Base-by-base conservation (phyloP, 345 rosid species). In the Clausena lansium region DNA sequence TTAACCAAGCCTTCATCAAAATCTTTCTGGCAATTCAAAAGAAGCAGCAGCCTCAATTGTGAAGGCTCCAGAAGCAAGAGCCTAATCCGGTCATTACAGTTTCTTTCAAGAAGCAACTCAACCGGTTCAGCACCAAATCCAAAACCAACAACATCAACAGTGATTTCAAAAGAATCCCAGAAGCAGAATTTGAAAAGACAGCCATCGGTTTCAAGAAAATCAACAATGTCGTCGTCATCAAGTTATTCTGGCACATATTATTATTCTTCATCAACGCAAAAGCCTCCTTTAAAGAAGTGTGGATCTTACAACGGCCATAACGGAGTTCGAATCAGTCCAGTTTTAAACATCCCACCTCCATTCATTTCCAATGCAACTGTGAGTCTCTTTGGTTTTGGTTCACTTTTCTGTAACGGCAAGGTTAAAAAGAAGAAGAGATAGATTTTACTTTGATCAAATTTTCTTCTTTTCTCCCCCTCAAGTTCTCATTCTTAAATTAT, bases 101-200 rank as follows among this genome's bases (percentile, higher is more conserved):
- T 95, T 78, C 92, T 93, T 35, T 83, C 98, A 22, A 80, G 98
- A 58, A 95, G 98, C 81, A 86, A 93, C 78, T 95, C 98, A 39
- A 95, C 98, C n/a, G 96, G 97, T 62, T 92, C 96, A 9, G 86
- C 88, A 57, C 92, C 84, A 52, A 88, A 83, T 79, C 93, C 89
- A 20, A 91, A 86, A 70, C 86, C 68, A 64, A 19, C 85, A 62
- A 47, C 81, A n/a, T 2, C 61, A 58, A 24, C 61, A 22, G 24
- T 58, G 61, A 38, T 38, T 1, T 47, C 82, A 33, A 90, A 92
- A 80, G 87, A 88, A 77, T 75, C 78, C 10, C 87, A 83, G 35
- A 82, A 83, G 58, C 92, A 81, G 60, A 77, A 74, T 76, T 80
- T 89, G 78, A 89, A 81, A 62, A 90, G 89, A 81, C 90, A 85